Base-by-base conservation (phyloP, 352 stramenopile species). In the Phytophthora colocasiae region DNA sequence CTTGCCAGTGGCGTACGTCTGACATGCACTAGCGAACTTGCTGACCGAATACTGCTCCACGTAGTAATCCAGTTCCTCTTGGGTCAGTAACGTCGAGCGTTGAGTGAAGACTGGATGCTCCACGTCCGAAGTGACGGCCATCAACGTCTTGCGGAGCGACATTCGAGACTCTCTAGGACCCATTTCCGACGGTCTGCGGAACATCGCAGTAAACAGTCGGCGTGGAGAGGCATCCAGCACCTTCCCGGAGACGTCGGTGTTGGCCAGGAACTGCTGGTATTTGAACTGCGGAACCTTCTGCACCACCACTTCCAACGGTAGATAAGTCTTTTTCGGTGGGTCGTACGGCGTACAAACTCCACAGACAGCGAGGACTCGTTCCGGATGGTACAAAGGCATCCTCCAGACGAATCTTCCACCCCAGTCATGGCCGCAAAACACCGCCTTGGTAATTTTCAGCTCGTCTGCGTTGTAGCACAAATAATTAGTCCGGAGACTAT, bases 401-500 rank as follows among this genome's bases (percentile, higher is more conserved):
- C 72, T 61, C 74, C 77, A 92, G 5, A 83, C 77, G 5, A 77
- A 65, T 22, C 50, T 61, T 9, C 78, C 83, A 6, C 83, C 83
- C 83, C 83, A 92, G 65, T 92, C 81, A 41, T 92, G 84, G 12
- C 80, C 80, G n/a, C 86, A 64, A 49, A 90, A 79, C 19, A 86
- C 75, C 8, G 66, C 73, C 62, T 85, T 80, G 7, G 66, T 38
- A 39, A 90, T 75, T 22, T 83, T 61, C 5, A 91, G 64, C 15
- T 60, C 59, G 54, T 90, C 80, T 88, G 31, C 10, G 2, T 34
- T 34, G 44, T n/a, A 50, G 22, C n/a, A 43, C 7, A 7, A 15
- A 58, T 11, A 22, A 10, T 48, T 26, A 43, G 12, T 53, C 22
- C 19, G 26, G 6, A 58, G 15, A 36, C 22, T 9, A 41, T 26